Percentiles rank a stretch among this genome's conserved stretches.
These are phyloP conservation scores for Fibroporia radiculosa DNA, from an alignment of 768 basidiomycete species.

Conservation along the genomic window DNA sequence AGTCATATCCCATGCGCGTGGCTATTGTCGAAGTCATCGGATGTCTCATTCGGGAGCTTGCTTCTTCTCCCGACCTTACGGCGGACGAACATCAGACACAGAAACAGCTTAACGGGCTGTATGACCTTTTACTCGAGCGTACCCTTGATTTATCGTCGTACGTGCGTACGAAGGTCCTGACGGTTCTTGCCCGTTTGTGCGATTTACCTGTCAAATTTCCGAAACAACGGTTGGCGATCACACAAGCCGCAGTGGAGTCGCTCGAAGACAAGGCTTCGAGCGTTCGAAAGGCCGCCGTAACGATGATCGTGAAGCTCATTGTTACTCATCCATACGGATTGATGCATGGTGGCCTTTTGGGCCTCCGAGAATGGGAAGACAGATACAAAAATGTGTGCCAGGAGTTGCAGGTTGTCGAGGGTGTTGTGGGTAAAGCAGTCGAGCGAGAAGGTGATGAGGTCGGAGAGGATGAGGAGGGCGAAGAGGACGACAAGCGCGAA, in stretches of 20 bases:
- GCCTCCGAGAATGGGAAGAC: slow-evolving; percentile 63
- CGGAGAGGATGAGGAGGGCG: slow-evolving; percentile 21
- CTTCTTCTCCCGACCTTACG: slow-evolving; percentile 41
- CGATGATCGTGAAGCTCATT: slow-evolving; percentile 66
- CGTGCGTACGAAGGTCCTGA: slow-evolving; percentile 83
- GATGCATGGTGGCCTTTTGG: slow-evolving; percentile 77
- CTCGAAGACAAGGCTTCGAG: slow-evolving; percentile 86
- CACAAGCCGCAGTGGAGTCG: slow-evolving; percentile 67
- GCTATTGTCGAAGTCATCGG: slow-evolving; percentile 90
- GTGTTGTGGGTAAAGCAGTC: slow-evolving; percentile 55
- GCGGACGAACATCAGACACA: slow-evolving; percentile 41
- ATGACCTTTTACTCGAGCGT: slow-evolving; percentile 80
- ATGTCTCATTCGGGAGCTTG: slow-evolving; percentile 74
- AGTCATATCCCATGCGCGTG: slow-evolving; percentile 97
- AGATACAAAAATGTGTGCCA: slow-evolving; percentile 55
- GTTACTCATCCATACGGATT: slow-evolving; percentile 84
- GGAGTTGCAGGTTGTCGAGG: slow-evolving; percentile 68
- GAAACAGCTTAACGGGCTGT: slow-evolving; percentile 75
- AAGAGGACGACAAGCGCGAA: slow-evolving; percentile 20
- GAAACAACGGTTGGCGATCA: slow-evolving; percentile 71
- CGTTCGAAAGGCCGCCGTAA: slow-evolving; percentile 80
- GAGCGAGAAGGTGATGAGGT: slow-evolving; percentile 26
- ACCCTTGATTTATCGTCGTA: slow-evolving; percentile 84
- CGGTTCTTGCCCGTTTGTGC: slow-evolving; percentile 68
- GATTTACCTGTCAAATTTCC: slow-evolving; percentile 77